Base-by-base conservation (phyloP, 768 basidiomycete genomes). In the Hirschioporus abietinus region DNA sequence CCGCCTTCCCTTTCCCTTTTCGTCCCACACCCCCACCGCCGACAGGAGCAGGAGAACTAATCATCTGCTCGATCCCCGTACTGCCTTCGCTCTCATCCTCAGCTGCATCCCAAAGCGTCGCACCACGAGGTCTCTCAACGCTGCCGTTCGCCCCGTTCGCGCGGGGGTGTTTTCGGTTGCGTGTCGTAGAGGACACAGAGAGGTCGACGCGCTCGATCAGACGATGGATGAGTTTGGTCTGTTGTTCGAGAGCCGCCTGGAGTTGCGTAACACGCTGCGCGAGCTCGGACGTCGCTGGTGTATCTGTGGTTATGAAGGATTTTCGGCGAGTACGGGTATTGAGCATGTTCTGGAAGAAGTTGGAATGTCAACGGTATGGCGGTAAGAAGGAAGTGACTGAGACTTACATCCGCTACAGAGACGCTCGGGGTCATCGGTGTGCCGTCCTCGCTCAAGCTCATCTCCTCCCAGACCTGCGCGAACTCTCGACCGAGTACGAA, bases 401-500 rank as follows among this genome's bases (percentile, higher is more conserved):
- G 20, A 52, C 42, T 52, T 10, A 52, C 42, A 20, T 52, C 20
- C 1, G 42, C 42, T 6, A 10, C 42, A 20, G 42, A 52, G 3
- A 52, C 42, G 42, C 12, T 52, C 12, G 42, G 42, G 12, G 42
- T 52, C 42, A 52, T 15, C 20, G 42, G 12, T 15, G 1, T 10
- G 42, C 42, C 42, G 12, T 52, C 42, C 42, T 5, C 20, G 20
- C 20, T 10, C 6, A 52, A 10, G 20, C 42, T 52, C 92, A 95
- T 93, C 34, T 82, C 83, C 66, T 95, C 93, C 91, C 94, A 97
- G 0, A 95, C 92, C 15, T 89, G 79, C 67, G 92, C 93, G 74
- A 97, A 97, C 74, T 97, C 94, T 42, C 94, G 80, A 0, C 95
- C 95, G 17, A 97, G 86, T 0, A 97, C 95, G 72, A 97, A 96